Conservation (phyloP, 176 grass and related monocot species). For the Cymbopogon citratus region DNA sequence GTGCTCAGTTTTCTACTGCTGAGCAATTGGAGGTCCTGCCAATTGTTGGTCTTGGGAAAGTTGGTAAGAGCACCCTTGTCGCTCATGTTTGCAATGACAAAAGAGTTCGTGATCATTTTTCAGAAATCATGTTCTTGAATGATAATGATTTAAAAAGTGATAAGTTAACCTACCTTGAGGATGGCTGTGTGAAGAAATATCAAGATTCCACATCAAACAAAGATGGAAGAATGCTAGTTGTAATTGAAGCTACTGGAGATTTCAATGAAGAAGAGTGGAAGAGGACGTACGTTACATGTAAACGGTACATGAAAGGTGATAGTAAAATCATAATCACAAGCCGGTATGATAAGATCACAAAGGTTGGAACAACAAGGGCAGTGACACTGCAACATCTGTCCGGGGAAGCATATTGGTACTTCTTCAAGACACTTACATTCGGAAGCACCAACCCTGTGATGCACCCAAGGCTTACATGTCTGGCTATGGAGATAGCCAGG, state of each 20-base stretch:
- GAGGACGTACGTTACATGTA: neutral
- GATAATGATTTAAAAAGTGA: neutral
- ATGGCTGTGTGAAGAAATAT: neutral
- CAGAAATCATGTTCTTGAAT: neutral
- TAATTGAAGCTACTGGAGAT: neutral
- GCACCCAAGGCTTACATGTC: neutral
- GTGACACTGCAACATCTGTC: neutral
- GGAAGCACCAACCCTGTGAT: neutral
- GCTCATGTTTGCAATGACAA: conserved; percentile 12
- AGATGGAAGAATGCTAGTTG: neutral
- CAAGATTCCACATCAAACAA: neutral
- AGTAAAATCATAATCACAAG: conserved; percentile 3
- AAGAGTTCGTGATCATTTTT: conserved; percentile 20
- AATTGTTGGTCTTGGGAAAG: neutral
- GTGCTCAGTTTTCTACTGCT: neutral
- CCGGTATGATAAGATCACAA: neutral
- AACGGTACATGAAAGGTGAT: neutral
- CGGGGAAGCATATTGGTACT: neutral
- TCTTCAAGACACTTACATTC: neutral
- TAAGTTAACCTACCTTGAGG: too few species aligned
- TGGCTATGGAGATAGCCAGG: conserved; percentile 9
- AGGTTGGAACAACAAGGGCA: neutral
- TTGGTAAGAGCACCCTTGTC: conserved; percentile 23
- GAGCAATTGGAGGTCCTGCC: neutral
- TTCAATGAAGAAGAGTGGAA: neutral